These are phyloP conservation scores for Theileria parva DNA, from an alignment of 169 alveolate genomes.

Conservation along the genomic window DNA sequence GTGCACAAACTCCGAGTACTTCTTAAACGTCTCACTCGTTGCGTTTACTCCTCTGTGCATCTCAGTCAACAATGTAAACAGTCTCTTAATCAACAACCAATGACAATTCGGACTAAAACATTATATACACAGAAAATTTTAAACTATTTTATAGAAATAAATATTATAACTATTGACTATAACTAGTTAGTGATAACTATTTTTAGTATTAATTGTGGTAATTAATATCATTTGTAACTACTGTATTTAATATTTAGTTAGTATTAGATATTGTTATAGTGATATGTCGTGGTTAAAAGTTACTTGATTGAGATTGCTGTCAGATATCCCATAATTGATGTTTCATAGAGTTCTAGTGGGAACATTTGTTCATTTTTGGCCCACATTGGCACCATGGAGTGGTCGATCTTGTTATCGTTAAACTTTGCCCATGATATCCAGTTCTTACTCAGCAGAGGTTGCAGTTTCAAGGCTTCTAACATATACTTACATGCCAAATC, in stretches of 20 bases:
- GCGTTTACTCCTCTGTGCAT: conserved; percentile 9
- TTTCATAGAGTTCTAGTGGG: conserved; percentile 44
- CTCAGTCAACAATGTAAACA: conserved; percentile 45
- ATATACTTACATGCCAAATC: conserved; percentile 56
- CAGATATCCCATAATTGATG: conserved; percentile 73
- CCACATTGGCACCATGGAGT: conserved; percentile 21
- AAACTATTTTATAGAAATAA: no score
- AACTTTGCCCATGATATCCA: conserved; percentile 79
- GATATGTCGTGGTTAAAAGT: no score
- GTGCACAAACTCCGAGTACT: conserved; percentile 69
- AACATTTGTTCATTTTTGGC: conserved; percentile 8
- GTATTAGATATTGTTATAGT: conserved; percentile 28
- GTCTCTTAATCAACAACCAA: conserved; percentile 58
- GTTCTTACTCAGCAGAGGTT: conserved; percentile 70
- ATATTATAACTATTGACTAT: no score
- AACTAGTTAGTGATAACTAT: no score
- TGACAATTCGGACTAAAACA: conserved; percentile 46
- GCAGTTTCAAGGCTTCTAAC: conserved; percentile 70
- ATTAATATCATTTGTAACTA: conserved; percentile 9
- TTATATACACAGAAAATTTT: conserved; percentile 22
- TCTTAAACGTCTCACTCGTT: conserved; percentile 62
- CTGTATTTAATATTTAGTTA: not conserved
- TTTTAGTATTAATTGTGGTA: no score
- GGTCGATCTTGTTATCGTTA: conserved; percentile 65
- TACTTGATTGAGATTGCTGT: conserved; percentile 65